These are phyloP conservation scores for Aspergillus nomiae DNA, from an alignment of 2,329 filamentous ascomycete genomes.

Conservation along the genomic window DNA sequence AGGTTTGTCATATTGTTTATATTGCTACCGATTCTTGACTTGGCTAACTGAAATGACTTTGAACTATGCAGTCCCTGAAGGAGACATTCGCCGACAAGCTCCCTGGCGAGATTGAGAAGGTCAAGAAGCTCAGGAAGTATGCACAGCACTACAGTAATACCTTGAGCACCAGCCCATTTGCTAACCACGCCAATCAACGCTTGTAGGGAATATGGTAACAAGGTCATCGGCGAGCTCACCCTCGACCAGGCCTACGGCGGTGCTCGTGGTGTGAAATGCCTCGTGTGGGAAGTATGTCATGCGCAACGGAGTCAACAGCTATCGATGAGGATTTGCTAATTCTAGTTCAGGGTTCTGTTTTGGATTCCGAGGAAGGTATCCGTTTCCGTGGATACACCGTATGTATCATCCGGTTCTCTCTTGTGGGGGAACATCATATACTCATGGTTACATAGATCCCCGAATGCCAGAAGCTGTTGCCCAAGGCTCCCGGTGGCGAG, in stretches of 20 bases:
- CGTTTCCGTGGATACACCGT: slow-evolving; percentile 97
- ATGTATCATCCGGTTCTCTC: slow-evolving; percentile 29
- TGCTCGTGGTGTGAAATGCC: slow-evolving; percentile 97
- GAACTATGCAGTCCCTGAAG: slow-evolving; percentile 75
- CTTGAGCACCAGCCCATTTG: slow-evolving; percentile 6
- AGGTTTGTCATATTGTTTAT: slow-evolving; percentile 57
- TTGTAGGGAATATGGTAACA: slow-evolving; percentile 85
- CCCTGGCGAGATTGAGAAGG: slow-evolving; percentile 96
- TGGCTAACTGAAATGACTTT: slow-evolving; percentile 28
- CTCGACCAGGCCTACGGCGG: slow-evolving; percentile 99
- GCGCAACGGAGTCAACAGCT: background rate
- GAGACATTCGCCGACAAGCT: slow-evolving; percentile 96
- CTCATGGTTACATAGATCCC: slow-evolving; percentile 65
- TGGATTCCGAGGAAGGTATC: slow-evolving; percentile 98
- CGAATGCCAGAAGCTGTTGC: slow-evolving; percentile 95
- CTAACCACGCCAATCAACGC: slow-evolving; percentile 22
- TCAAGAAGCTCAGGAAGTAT: slow-evolving; percentile 97
- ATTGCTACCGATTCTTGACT: slow-evolving; percentile 28
- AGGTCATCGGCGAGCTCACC: slow-evolving; percentile 95
- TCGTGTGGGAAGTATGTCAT: slow-evolving; percentile 81
- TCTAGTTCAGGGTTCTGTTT: slow-evolving; percentile 71
- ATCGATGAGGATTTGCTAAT: slow-evolving; percentile 12
- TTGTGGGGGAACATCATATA: slow-evolving; percentile 9
- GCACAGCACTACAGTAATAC: slow-evolving; percentile 34
- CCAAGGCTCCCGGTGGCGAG: slow-evolving; percentile 93